Base-by-base conservation (phyloP, 495 filamentous ascomycete species). In the Trichoderma erinaceum region DNA sequence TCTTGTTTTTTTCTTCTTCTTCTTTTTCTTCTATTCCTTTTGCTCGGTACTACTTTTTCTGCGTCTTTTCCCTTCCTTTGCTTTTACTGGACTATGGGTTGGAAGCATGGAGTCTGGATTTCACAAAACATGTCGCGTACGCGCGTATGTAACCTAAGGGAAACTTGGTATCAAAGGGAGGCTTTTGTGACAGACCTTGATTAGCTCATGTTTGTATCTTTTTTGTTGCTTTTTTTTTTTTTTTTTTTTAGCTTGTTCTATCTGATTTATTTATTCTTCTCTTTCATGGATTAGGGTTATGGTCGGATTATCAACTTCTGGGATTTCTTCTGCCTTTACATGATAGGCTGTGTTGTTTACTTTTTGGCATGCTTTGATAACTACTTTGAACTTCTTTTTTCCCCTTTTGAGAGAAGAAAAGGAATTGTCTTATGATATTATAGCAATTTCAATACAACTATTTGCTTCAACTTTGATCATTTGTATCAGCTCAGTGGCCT, bases 61-160 rank as follows among this genome's bases (percentile, higher is more conserved):
- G 8, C 4, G 35, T 38, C 35, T 38, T 38, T 38, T 38, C 7
- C 35, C 8, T 38, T 38, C 35, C 8, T 38, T 10, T 38, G 4
- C 8, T 38, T 61, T 61, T 61, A 32, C 25, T 12, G 56, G 56
- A 61, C 23, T 61, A 61, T 32, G 23, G 56, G 56, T 61, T 61
- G 56, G 56, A 61, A 29, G 56, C 56, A 32, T 29, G 56, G 56
- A 61, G 56, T 61, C 56, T 61, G 56, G 56, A 61, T 61, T 38
- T 32, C 23, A 27, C 11, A 27, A 27, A 27, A 32, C 56, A 61
- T 10, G 27, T 38, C 25, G 56, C 56, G 23, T 61, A 32, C 56
- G 56, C 56, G 56, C 56, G 27, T 61, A 16, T 27, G 56, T 61
- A 61, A 38, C 35, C 56, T 21, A 1, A 29, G 56, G 56, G 56